These are phyloP conservation scores for Debaryomyces tyrocola DNA, from an alignment of 805 yeast genomes.

Conservation along the genomic window DNA sequence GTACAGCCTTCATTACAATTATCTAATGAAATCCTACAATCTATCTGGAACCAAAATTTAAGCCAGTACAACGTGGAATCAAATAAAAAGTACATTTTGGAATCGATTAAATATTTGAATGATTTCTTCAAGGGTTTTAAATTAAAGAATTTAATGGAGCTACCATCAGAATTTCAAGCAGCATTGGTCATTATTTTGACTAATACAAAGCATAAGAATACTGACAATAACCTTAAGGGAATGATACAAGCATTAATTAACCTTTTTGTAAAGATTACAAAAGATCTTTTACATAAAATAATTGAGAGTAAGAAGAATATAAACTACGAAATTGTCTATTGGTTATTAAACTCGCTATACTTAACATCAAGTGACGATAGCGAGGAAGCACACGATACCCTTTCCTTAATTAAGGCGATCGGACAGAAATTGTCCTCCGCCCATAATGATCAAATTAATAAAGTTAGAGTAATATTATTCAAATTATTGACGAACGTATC, in stretches of 20 bases:
- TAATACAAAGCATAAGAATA: neutral
- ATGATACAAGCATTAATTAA: neutral
- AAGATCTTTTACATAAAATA: neutral
- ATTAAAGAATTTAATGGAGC: neutral
- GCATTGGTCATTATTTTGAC: constrained; percentile 9
- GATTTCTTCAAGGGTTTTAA: constrained; percentile 9
- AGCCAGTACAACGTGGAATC: constrained; percentile 34
- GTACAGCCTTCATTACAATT: neutral
- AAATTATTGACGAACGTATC: constrained; percentile 19
- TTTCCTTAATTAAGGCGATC: constrained; percentile 5
- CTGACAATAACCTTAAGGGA: neutral
- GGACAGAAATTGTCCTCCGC: constrained; percentile 7
- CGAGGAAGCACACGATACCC: neutral
- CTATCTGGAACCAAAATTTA: constrained; percentile 41
- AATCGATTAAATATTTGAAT: constrained; percentile 11
- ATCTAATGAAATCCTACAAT: constrained; percentile 26
- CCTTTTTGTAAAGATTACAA: neutral
- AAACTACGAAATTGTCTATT: constrained; percentile 7
- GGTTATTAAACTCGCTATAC: constrained; percentile 34
- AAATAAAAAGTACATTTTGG: constrained; percentile 19
- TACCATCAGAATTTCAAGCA: constrained; percentile 9
- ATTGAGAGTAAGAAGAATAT: neutral
- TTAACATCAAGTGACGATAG: neutral
- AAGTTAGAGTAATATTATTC: constrained; percentile 24
- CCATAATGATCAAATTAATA: constrained; percentile 4